phyloP scores from a whole-genome alignment of 2,329 filamentous ascomycete species.

The Trematosphaeria pertusa region DNA sequence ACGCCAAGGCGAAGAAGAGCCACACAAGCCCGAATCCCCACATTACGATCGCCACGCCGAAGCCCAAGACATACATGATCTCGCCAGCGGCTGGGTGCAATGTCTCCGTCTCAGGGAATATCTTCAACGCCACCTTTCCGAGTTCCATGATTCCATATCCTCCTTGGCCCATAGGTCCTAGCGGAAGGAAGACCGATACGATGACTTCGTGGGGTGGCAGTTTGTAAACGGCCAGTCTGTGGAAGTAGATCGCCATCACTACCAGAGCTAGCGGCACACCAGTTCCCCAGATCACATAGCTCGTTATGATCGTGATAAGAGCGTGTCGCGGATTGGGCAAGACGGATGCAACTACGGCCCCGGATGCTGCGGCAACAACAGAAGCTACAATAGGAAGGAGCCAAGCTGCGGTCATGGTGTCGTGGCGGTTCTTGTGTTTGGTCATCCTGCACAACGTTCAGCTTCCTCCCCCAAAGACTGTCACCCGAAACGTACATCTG shows the following conservation, averaged over 20 bases:
- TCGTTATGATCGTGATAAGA: slow-evolving; percentile 66
- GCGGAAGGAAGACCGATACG: slow-evolving; percentile 70
- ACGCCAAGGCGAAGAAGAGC: slow-evolving; percentile 61
- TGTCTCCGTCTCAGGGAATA: slow-evolving; percentile 49
- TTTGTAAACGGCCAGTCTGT: slow-evolving; percentile 70
- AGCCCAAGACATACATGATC: slow-evolving; percentile 65
- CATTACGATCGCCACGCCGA: slow-evolving; percentile 58
- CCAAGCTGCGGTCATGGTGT: slow-evolving; percentile 67
- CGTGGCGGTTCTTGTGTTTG: slow-evolving; percentile 30
- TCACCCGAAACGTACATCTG: slow-evolving; percentile 27
- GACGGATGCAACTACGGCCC: slow-evolving; percentile 65
- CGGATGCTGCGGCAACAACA: slow-evolving; percentile 69
- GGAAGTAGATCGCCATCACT: slow-evolving; percentile 72
- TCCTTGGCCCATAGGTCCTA: slow-evolving; percentile 71
- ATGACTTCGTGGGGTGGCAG: slow-evolving; percentile 71
- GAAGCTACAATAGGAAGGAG: slow-evolving; percentile 71
- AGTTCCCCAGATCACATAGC: slow-evolving; percentile 73
- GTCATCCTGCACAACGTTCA: slow-evolving; percentile 30
- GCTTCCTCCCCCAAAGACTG: no score
- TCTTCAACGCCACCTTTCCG: slow-evolving; percentile 50
- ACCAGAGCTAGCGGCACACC: slow-evolving; percentile 66
- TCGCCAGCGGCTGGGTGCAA: slow-evolving; percentile 54
- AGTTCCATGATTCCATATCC: slow-evolving; percentile 65
- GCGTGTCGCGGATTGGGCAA: slow-evolving; percentile 63
- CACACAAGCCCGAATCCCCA: slow-evolving; percentile 64